These are phyloP conservation scores for Keithomyces neogunnii DNA, from an alignment of 2,329 filamentous ascomycete genomes.

Conservation along the genomic window DNA sequence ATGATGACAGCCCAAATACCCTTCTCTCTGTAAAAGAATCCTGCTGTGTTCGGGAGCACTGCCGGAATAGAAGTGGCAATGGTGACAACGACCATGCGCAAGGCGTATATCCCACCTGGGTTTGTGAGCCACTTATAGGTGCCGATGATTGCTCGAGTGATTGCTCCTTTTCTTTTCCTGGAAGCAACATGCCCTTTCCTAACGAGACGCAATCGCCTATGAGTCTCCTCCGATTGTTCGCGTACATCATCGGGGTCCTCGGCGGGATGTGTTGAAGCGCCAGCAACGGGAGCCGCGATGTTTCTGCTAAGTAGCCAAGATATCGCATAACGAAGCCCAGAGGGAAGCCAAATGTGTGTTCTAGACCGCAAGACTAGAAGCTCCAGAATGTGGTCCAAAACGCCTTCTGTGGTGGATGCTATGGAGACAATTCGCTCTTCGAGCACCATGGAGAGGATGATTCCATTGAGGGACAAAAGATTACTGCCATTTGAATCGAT, in stretches of 20 bases:
- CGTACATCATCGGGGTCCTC: constrained; percentile 14
- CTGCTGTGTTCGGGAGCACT: constrained; percentile 31
- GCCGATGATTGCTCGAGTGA: constrained; percentile 18
- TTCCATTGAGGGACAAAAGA: constrained; percentile 23
- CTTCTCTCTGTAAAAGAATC: constrained; percentile 43
- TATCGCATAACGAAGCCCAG: constrained; percentile 27
- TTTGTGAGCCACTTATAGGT: constrained; percentile 33
- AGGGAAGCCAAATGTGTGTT: constrained; percentile 33
- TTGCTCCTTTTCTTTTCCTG: constrained; percentile 7
- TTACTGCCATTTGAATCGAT: constrained; percentile 16
- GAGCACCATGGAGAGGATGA: constrained; percentile 38
- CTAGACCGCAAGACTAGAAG: constrained; percentile 26
- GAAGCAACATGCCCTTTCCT: constrained; percentile 17
- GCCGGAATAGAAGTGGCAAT: constrained; percentile 34
- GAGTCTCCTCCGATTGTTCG: constrained; percentile 24
- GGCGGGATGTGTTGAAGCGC: constrained; percentile 9
- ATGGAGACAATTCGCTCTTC: constrained; percentile 31
- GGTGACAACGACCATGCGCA: constrained; percentile 39
- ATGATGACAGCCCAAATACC: constrained; percentile 45
- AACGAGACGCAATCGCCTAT: constrained; percentile 25
- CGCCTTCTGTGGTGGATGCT: constrained; percentile 18
- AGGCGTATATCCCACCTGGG: constrained; percentile 34
- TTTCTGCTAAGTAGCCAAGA: constrained; percentile 26
- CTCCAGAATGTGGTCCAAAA: constrained; percentile 27
- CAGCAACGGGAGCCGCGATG: constrained; percentile 11